Base-by-base conservation (phyloP, 1,284 basidiomycete genomes). In the Flammula alnicola region DNA sequence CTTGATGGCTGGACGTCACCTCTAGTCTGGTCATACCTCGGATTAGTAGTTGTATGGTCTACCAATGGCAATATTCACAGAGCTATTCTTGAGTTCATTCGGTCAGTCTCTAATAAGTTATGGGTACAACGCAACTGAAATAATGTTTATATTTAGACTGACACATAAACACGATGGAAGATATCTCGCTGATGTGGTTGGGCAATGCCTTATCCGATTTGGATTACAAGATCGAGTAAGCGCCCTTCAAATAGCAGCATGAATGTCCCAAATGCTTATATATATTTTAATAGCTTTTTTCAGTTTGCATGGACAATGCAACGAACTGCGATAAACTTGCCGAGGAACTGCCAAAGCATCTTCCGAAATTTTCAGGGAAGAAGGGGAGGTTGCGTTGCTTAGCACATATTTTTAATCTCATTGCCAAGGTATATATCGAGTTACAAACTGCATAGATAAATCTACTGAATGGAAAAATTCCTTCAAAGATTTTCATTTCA, bases 1-100 rank as follows among this genome's bases (percentile, higher is more conserved):
- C 53, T 66, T 43, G 66, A 70, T 61, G 65, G 69, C 19, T 70
- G 68, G 68, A 64, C 60, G 2, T 55, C 62, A n/a, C 68, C 68
- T 1, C 45, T 63, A 27, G 45, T 52, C 6, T 51, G 56, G 10
- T 66, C 62, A 6, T 67, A 63, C 47, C 59, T 70, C 17, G 65
- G 68, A 2, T 32, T 69, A 40, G 63, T 67, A 12, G 51, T 69
- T 22, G 39, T 68, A 6, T 70, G 66, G 67, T 61, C 47, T 51
- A 45, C 49, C 2, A 38, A 59, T n/a, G 60, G 62, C 3, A 26
- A 45, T 19, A 65, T 70, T 6, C 52, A 65, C 32, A 55, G 56
- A 3, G 40, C 57, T 12, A 58, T 67, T 31, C 52, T 70, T 1
- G 68, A 71, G 37, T 70, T 70, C 52, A 61, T 68, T 16, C 35